Evolutionary conservation across 169 alveolate species (phyloP).

Genomic region (Cryptosporidium ryanae): DNA sequence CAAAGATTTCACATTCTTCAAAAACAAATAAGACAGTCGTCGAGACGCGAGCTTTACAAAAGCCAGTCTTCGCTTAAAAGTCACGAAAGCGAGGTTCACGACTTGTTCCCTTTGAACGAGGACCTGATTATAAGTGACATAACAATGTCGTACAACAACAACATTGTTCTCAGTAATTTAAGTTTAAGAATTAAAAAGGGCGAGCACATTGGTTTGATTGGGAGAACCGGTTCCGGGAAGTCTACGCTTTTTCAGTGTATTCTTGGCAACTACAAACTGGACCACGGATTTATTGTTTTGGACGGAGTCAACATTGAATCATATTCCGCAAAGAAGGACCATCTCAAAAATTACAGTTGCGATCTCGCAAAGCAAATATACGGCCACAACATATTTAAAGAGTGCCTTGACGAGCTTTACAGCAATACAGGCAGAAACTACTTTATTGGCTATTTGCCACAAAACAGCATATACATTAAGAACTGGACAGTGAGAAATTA

Average conservation of each 20-base stretch:
- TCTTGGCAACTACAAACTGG: constrained; percentile 57
- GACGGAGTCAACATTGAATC: constrained; percentile 24
- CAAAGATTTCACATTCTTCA: constrained; percentile 67
- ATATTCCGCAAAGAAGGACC: not conserved
- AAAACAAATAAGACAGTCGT: constrained; percentile 37
- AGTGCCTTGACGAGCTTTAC: not conserved
- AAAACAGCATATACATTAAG: constrained; percentile 42
- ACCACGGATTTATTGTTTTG: constrained; percentile 33
- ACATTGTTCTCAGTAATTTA: constrained; percentile 4
- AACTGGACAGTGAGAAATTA: constrained; percentile 70
- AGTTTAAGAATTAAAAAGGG: constrained; percentile 15
- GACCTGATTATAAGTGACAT: constrained; percentile 12
- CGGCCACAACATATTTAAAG: constrained; percentile 19
- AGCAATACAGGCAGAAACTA: constrained; percentile 2
- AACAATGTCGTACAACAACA: constrained; percentile 54
- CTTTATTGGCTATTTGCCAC: constrained; percentile 54
- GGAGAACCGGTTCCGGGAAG: constrained; percentile 75
- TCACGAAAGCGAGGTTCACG: not conserved
- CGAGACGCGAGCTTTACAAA: not conserved
- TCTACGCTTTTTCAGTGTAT: constrained; percentile 70
- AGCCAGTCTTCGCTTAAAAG: not conserved
- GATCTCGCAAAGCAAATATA: not conserved
- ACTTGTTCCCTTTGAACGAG: not conserved
- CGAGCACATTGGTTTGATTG: constrained; percentile 59
- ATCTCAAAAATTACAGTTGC: not conserved